Percentiles rank a stretch among this genome's conserved stretches.
Conservation (phyloP, 208 protist genomes). For the Crithidia sp. region DNA sequence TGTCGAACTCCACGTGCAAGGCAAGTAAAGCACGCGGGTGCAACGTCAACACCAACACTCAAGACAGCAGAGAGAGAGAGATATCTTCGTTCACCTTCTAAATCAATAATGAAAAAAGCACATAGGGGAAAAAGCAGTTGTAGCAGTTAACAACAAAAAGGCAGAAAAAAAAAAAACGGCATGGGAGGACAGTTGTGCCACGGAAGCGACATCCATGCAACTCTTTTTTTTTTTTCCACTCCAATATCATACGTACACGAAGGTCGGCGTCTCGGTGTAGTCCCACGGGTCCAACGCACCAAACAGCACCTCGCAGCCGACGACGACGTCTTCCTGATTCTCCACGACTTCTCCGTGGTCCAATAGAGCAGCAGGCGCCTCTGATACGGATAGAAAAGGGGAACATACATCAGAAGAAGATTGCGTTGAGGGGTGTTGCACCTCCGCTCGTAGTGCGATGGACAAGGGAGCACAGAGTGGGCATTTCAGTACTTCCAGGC, state of each 20-base stretch:
- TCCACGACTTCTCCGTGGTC: not conserved
- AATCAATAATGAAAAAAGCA: conserved; percentile 1
- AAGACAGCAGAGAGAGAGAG: not conserved
- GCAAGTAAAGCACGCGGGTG: not conserved
- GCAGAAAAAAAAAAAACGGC: not conserved
- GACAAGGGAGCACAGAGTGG: conserved; percentile 38
- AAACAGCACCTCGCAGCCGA: conserved; percentile 1
- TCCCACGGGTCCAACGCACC: conserved; percentile 42
- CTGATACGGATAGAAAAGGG: conserved; percentile 11
- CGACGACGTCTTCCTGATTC: not conserved
- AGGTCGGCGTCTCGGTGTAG: conserved; percentile 46
- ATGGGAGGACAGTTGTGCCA: not conserved
- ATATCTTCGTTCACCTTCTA: not conserved
- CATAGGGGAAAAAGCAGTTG: not conserved
- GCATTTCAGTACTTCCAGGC: conserved; percentile 53
- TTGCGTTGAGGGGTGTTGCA: no score
- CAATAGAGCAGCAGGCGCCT: not conserved
- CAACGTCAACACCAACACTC: not conserved
- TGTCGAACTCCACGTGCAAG: not conserved
- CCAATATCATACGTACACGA: conserved; percentile 43
- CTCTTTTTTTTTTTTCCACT: conserved; percentile 3
- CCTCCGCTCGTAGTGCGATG: conserved; percentile 8
- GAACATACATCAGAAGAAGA: not conserved
- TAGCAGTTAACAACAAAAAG: not conserved
- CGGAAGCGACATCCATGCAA: not conserved